phyloP scores from a whole-genome alignment of 441 rosid genomes.

The Populus hybrid region DNA sequence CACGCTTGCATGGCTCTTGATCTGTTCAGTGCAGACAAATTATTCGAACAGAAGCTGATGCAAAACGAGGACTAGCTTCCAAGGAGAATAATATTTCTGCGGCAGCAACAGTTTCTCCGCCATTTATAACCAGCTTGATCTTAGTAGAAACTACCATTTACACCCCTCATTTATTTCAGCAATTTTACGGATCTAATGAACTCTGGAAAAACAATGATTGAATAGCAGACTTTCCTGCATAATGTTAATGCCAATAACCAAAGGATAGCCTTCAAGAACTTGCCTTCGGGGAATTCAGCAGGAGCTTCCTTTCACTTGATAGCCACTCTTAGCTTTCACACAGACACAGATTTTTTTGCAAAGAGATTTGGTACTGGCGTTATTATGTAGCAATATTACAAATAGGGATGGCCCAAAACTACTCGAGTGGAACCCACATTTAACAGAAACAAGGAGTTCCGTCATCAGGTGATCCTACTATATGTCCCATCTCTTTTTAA shows the following conservation, averaged over 20 bases:
- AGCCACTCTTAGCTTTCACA: not conserved
- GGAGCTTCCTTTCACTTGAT: not conserved
- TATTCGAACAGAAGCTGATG: too few species aligned
- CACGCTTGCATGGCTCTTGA: too few species aligned
- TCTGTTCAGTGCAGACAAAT: too few species aligned
- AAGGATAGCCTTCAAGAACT: not conserved
- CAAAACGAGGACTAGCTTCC: too few species aligned
- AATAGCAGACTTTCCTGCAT: not conserved
- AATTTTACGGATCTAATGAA: too few species aligned
- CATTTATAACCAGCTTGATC: not conserved
- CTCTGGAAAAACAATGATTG: not conserved
- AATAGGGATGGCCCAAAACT: not conserved
- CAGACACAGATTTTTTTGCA: not conserved
- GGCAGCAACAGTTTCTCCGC: not conserved
- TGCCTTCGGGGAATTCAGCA: not conserved
- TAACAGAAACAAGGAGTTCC: not conserved
- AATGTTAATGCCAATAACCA: not conserved
- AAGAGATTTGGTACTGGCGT: not conserved
- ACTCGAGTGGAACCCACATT: not conserved
- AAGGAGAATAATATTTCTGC: not conserved
- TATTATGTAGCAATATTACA: constrained; percentile 17
- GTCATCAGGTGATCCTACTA: constrained; percentile 13
- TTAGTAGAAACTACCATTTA: not conserved
- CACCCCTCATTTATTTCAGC: not conserved
- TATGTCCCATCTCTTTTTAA: constrained; percentile 95